Conservation (phyloP, 2,329 filamentous ascomycete species). For the Bipolaris zeicola region DNA sequence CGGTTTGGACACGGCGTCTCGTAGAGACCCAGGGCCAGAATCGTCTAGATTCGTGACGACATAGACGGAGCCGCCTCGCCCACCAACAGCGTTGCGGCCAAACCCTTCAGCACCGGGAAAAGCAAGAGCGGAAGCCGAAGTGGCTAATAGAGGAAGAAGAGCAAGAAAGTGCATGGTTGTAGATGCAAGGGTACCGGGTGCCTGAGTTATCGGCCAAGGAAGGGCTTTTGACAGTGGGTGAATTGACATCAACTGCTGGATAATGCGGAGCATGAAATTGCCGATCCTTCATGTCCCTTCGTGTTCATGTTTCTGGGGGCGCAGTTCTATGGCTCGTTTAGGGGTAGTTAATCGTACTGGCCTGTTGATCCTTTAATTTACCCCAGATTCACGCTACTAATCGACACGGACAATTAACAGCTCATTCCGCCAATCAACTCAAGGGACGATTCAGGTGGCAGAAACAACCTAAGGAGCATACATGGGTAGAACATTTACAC, state of each 20-base stretch:
- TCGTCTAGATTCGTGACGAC: constrained; percentile 58
- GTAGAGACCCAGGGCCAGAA: constrained; percentile 56
- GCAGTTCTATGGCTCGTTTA: neutral
- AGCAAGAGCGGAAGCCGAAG: constrained; percentile 40
- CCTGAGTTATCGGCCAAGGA: neutral
- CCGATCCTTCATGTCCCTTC: neutral
- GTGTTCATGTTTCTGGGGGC: neutral
- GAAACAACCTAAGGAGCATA: too few species aligned
- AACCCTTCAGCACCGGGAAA: constrained; percentile 60
- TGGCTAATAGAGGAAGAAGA: constrained; percentile 24
- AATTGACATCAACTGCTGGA: neutral
- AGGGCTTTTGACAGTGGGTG: neutral
- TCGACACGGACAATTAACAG: constrained; percentile 7
- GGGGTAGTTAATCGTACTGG: constrained; percentile 1
- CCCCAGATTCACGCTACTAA: constrained; percentile 8
- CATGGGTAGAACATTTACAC: too few species aligned
- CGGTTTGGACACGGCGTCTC: constrained; percentile 56
- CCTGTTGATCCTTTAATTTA: constrained; percentile 21
- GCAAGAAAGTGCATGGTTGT: constrained; percentile 21
- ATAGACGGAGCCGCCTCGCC: constrained; percentile 55
- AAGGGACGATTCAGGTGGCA: neutral
- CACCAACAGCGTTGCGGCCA: constrained; percentile 55
- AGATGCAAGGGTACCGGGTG: neutral
- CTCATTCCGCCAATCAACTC: constrained; percentile 22
- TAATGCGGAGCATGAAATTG: neutral